Evolutionary conservation across 169 alveolate species (phyloP).

Genomic region (Eimeria zaria): DNA sequence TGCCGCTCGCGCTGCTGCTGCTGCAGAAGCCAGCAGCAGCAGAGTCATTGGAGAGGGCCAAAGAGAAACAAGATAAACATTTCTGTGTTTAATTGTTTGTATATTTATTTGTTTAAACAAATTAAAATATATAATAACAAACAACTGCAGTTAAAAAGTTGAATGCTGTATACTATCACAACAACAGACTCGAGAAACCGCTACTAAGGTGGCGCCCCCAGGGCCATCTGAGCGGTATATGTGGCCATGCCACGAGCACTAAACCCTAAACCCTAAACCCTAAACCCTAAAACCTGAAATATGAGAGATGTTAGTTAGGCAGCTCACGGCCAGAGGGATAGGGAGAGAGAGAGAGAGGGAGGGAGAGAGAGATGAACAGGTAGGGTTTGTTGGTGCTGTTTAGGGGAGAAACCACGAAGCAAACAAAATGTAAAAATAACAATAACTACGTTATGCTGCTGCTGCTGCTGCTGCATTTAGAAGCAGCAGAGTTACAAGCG

Average conservation of each 20-base stretch:
- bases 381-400: neutral
- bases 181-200: neutral
- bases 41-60: neutral
- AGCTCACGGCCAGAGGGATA: neutral
- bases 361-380: too few relatives aligned
- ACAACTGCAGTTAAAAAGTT: neutral
- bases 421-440: too few relatives aligned
- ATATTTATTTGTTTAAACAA: too few relatives aligned
- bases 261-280: constrained; percentile 8
- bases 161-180: neutral
- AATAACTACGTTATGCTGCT: neutral
- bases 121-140: too few relatives aligned
- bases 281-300: too few relatives aligned
- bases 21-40: constrained; percentile 32
- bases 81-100: neutral
- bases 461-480: neutral
- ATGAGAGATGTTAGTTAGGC: too few relatives aligned
- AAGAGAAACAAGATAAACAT: neutral
- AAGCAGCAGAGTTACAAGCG: neutral
- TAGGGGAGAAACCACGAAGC: neutral
- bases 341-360: neutral
- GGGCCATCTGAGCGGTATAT: neutral
- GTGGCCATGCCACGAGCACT: neutral
- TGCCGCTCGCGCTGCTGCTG: too few relatives aligned
- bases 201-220: neutral